phyloP scores from a whole-genome alignment of 805 yeast species.

The Starmerella geochares region DNA sequence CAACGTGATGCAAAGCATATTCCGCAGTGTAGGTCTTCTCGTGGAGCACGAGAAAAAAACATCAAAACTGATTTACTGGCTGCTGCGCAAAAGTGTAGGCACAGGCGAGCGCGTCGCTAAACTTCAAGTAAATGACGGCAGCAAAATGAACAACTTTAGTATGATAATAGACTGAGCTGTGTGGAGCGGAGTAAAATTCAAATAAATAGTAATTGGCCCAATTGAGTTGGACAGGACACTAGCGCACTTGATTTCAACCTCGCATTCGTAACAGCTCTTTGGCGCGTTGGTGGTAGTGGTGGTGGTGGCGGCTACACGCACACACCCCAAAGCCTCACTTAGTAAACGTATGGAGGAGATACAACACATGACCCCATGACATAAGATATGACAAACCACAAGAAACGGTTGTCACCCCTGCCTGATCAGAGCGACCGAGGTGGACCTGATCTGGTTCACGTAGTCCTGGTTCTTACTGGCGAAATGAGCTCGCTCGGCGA shows the following conservation, averaged over 20 bases:
- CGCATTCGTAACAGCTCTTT: no score
- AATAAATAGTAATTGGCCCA: no score
- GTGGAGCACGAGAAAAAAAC: slow-evolving; percentile 45
- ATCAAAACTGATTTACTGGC: slow-evolving; percentile 63
- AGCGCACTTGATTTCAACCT: no score
- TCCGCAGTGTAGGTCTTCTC: slow-evolving; percentile 52
- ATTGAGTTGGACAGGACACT: no score
- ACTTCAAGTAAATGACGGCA: slow-evolving; percentile 45
- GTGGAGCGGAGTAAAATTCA: no score
- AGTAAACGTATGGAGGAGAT: not conserved
- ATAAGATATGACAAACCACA: not conserved
- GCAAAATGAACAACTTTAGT: slow-evolving; percentile 60
- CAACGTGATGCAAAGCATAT: slow-evolving; percentile 36
- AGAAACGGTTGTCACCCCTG: not conserved
- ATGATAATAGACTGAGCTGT: slow-evolving; percentile 32
- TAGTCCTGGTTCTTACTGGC: not conserved
- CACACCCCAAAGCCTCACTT: not conserved
- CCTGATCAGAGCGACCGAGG: slow-evolving; percentile 1
- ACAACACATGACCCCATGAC: not conserved
- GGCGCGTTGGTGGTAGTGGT: no score
- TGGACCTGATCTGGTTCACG: not conserved
- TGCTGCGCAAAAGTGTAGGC: slow-evolving; percentile 42
- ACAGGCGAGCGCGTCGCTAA: slow-evolving; percentile 19
- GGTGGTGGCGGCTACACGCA: no score
- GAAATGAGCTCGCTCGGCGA: slow-evolving; percentile 20